Percentiles rank a stretch among this genome's conserved stretches.
Evolutionary conservation across 306 rosid species (phyloP).

Genomic region (Cicer pinnatifidum): DNA sequence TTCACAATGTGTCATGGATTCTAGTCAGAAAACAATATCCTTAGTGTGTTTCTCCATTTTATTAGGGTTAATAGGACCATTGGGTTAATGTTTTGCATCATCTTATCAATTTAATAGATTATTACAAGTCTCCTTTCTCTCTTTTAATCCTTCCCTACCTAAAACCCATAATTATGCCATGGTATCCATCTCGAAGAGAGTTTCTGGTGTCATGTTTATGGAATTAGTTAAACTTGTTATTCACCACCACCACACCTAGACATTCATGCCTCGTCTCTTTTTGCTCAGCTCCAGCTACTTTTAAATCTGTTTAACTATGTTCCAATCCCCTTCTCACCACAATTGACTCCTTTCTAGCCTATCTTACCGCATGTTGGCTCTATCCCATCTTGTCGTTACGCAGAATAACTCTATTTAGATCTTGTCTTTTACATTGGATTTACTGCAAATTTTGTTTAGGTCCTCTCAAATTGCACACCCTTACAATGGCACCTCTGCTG

Average conservation of each 20-base stretch:
- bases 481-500: not conserved
- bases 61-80: not conserved
- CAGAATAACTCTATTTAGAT: not conserved
- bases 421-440: not conserved
- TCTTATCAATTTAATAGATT: not conserved
- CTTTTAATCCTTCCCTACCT: not conserved
- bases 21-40: not conserved
- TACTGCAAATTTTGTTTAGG: not conserved
- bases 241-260: not conserved
- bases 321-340: not conserved
- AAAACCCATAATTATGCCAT: not conserved
- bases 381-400: not conserved
- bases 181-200: not conserved
- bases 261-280: not conserved
- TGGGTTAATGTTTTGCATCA: not conserved
- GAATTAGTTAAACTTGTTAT: not conserved
- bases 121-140: not conserved
- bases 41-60: not conserved
- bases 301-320: not conserved
- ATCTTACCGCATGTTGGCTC: not conserved
- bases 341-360: not conserved
- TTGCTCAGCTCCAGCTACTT: not conserved
- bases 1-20: not conserved
- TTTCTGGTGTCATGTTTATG: not conserved
- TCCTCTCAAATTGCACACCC: not conserved